phyloP scores from a whole-genome alignment of 257 asterid species.

The Gentiana straminea region DNA sequence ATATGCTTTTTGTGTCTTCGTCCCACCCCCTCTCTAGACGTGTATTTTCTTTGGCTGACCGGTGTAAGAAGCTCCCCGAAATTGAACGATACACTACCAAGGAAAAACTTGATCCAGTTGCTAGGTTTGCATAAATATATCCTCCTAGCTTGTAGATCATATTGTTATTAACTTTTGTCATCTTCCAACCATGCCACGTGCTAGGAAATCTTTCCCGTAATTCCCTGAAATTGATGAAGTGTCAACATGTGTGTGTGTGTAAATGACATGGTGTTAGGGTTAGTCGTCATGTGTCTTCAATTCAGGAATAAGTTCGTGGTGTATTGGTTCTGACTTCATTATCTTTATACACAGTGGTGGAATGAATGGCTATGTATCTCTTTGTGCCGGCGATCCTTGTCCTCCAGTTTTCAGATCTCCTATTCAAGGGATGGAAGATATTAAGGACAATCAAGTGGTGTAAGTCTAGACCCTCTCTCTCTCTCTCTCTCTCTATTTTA shows the following conservation, averaged over 20 bases:
- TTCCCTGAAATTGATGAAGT: no score
- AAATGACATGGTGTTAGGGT: background rate
- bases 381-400: conserved; percentile 80
- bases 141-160: background rate
- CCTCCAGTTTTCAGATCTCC: conserved; percentile 92
- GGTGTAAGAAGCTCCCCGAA: conserved; percentile 56
- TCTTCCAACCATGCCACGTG: no score
- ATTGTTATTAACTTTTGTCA: background rate
- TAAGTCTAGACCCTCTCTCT: conserved; percentile 19
- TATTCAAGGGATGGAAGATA: conserved; percentile 65
- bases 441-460: conserved; percentile 89
- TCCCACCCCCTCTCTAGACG: conserved; percentile 78
- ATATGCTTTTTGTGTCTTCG: conserved; percentile 72
- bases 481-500: background rate
- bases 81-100: conserved; percentile 37
- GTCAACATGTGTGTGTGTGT: background rate
- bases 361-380: conserved; percentile 85
- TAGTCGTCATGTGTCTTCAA: background rate
- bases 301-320: conserved; percentile 10
- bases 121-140: conserved; percentile 50
- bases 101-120: conserved; percentile 69
- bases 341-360: conserved; percentile 61
- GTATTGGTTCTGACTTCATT: conserved; percentile 23
- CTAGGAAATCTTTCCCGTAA: no score
- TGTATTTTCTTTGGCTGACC: conserved; percentile 70